Base-by-base conservation (phyloP, 768 basidiomycete genomes). In the Naematelia encephala region DNA sequence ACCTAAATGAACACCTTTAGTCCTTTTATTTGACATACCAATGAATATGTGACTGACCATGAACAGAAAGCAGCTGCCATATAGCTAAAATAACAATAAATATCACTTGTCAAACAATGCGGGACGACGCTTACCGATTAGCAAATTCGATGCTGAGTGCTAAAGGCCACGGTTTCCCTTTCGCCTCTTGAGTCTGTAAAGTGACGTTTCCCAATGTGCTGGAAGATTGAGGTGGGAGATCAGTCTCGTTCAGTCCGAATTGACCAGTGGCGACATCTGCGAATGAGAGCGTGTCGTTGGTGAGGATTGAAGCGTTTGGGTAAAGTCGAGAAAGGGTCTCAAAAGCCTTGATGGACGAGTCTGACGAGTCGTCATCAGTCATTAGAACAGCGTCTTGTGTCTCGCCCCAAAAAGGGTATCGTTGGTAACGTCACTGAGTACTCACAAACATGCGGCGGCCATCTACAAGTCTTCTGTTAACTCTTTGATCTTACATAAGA, bases 11-110 rank as follows among this genome's bases (percentile, higher is more conserved):
- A n/a, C n/a, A n/a, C n/a, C n/a, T n/a, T 29, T 52, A 27, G 29
- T 14, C 51, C 5, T 21, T 3, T 5, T 16, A 52, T 34, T 5
- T 27, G 4, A 22, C 21, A 27, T 3, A 14, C 21, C 14, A 50
- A 50, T 16, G 27, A 26, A 14, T 3, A 29, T 28, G 19, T 10
- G 29, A 23, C 25, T 46, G 68, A 90, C 92, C 93, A 97, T 65
- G 89, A 90, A 77, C 93, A 96, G 61, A 94, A 82, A 1, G 85
- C 84, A 62, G 90, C 87, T 25, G 87, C 80, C 66, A 89, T 80
- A 75, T 92, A 94, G 39, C 60, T 62, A n/a, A 11, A 8, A 22
- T n/a, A 13, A 26, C 14, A 43, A 11, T 26, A 42, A 12, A 23
- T 21, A 14, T 12, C 21, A 14, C 29, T 26, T 11, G n/a, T 12